A percentile compares a stretch with the other conserved stretches of the same genome.
phyloP scores from a whole-genome alignment of 495 filamentous ascomycete species.

The Annulohypoxylon maeteangense region DNA sequence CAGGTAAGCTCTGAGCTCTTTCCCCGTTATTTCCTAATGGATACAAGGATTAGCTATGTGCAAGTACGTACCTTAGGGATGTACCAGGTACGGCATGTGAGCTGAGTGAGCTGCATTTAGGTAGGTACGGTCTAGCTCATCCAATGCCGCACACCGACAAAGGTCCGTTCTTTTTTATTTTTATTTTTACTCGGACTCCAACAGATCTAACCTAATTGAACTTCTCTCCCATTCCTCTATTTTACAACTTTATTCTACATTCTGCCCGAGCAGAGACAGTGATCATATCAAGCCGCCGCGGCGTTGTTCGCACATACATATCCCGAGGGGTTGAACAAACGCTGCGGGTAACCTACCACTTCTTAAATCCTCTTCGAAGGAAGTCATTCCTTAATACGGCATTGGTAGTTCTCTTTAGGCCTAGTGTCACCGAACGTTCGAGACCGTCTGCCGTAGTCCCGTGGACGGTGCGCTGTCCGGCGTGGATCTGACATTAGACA shows the following conservation, averaged over 20 bases:
- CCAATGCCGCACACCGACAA: conserved; percentile 36
- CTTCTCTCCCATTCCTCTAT: conserved; percentile 8
- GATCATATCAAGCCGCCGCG: conserved; percentile 7
- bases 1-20: conserved; percentile 1
- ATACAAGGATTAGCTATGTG: neutral
- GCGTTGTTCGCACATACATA: conserved; percentile 19
- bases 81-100: conserved; percentile 17
- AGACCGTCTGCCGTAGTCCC: conserved; percentile 22
- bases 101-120: conserved; percentile 13
- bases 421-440: conserved; percentile 40
- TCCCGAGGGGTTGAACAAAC: conserved; percentile 10
- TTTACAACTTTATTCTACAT: neutral
- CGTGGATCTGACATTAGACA: conserved; percentile 16
- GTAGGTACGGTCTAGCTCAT: neutral
- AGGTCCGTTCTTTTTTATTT: conserved; percentile 32
- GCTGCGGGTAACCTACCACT: conserved; percentile 4
- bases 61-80: conserved; percentile 3
- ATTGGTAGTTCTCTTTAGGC: conserved; percentile 7
- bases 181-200: conserved; percentile 29
- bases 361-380: conserved; percentile 8
- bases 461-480: conserved; percentile 14
- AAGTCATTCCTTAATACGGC: neutral
- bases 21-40: conserved; percentile 13
- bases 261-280: neutral
- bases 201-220: conserved; percentile 31